phyloP scores from a whole-genome alignment of 1,139 yeast species.

The Lodderomyces beijingensis region DNA sequence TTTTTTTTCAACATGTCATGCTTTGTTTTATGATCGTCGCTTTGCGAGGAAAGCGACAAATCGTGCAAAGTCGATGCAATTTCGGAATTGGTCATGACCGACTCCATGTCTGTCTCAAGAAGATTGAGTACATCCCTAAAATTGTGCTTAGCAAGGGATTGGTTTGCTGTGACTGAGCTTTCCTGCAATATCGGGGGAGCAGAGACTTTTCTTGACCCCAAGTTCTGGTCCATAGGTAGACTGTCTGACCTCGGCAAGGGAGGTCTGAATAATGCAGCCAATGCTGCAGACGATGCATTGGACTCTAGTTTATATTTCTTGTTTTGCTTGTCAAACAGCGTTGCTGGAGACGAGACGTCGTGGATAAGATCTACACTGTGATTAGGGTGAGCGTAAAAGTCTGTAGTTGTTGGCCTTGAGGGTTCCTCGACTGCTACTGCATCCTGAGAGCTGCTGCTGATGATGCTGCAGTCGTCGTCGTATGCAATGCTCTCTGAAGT shows the following conservation, averaged over 20 bases:
- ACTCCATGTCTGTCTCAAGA: slow-evolving; percentile 34
- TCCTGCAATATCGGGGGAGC: slow-evolving; percentile 3
- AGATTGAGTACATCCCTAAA: slow-evolving; percentile 42
- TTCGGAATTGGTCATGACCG: slow-evolving; percentile 28
- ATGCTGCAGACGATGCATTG: slow-evolving; percentile 62
- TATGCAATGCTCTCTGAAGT: slow-evolving; percentile 1
- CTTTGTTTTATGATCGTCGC: slow-evolving; percentile 21
- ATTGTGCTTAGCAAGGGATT: neutral
- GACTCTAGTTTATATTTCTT: slow-evolving; percentile 25
- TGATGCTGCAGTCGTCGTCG: neutral
- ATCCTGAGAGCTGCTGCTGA: neutral
- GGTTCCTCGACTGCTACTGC: too few species aligned
- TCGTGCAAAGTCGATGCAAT: slow-evolving; percentile 55
- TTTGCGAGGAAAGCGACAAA: slow-evolving; percentile 42
- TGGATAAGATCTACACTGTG: slow-evolving; percentile 22
- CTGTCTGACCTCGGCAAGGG: slow-evolving; percentile 34
- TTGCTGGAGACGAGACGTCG: slow-evolving; percentile 8
- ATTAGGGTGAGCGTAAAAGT: slow-evolving; percentile 14
- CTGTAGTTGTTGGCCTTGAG: slow-evolving; percentile 1
- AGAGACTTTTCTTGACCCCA: slow-evolving; percentile 3
- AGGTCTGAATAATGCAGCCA: slow-evolving; percentile 53
- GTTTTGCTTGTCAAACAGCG: slow-evolving; percentile 3
- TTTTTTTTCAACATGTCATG: slow-evolving; percentile 47
- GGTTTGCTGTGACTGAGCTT: neutral
- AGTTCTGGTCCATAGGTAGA: slow-evolving; percentile 22